Percentiles rank a stretch among this genome's conserved stretches.
These are phyloP conservation scores for Prinsepia uniflora DNA, from an alignment of 306 rosid species.

Conservation along the genomic window DNA sequence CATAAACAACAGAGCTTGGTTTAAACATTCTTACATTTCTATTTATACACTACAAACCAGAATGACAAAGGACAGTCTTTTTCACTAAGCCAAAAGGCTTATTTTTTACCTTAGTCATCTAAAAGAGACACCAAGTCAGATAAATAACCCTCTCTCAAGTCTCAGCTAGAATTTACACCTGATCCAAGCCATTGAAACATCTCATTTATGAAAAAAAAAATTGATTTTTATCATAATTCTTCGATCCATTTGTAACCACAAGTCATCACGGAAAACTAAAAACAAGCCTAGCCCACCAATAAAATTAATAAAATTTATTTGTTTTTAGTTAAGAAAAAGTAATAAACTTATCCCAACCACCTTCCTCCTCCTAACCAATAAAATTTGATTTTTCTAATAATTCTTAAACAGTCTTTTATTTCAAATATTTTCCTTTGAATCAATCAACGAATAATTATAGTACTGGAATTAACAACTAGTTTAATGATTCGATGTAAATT, in stretches of 20 bases:
- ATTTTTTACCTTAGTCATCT: background rate
- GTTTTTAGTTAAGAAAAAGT: background rate
- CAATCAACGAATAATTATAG: no score
- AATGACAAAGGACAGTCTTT: no score
- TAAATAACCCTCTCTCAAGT: constrained; percentile 1
- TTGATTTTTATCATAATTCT: no score
- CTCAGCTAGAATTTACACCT: no score
- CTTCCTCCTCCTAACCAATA: background rate
- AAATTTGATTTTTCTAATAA: no score
- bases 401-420: no score
- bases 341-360: background rate
- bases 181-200: no score
- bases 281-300: background rate
- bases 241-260: no score
- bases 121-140: background rate
- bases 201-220: no score
- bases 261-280: background rate
- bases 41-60: background rate
- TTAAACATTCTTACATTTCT: background rate
- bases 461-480: no score
- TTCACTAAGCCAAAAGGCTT: background rate
- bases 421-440: no score
- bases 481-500: no score
- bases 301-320: background rate
- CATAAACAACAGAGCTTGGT: background rate